Evolutionary conservation across 1,139 yeast species (phyloP).

Genomic region (Meyerozyma carpophila): DNA sequence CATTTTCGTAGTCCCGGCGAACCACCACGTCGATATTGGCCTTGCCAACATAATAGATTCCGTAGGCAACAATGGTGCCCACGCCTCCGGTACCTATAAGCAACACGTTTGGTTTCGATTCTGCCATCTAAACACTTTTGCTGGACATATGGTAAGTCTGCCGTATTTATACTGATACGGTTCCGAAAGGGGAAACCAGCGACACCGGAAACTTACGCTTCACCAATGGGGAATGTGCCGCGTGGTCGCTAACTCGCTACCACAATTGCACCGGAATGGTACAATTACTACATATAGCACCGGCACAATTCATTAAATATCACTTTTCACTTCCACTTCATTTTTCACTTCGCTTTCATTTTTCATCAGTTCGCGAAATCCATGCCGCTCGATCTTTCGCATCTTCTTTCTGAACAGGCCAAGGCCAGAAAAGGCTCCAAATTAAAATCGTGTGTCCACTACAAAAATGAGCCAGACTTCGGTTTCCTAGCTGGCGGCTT

Average conservation of each 20-base stretch:
- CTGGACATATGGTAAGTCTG: too few relatives aligned
- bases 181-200: not conserved
- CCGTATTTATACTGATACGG: not conserved
- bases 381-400: not conserved
- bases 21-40: slow-evolving; percentile 57
- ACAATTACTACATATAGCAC: too few relatives aligned
- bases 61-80: slow-evolving; percentile 64
- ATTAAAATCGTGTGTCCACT: not conserved
- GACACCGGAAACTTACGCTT: not conserved
- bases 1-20: slow-evolving; percentile 60
- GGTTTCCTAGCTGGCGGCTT: not conserved
- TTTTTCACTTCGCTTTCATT: too few relatives aligned
- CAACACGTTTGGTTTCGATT: not conserved
- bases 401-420: not conserved
- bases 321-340: too few relatives aligned
- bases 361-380: not conserved
- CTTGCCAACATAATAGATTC: slow-evolving; percentile 39
- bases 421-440: not conserved
- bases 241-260: too few relatives aligned
- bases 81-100: slow-evolving; percentile 68
- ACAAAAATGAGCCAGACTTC: not conserved
- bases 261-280: too few relatives aligned
- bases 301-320: too few relatives aligned
- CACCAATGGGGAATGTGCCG: not conserved
- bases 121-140: not conserved